phyloP scores from a whole-genome alignment of 2,329 filamentous ascomycete genomes.

The Lasiodiplodia citricola region DNA sequence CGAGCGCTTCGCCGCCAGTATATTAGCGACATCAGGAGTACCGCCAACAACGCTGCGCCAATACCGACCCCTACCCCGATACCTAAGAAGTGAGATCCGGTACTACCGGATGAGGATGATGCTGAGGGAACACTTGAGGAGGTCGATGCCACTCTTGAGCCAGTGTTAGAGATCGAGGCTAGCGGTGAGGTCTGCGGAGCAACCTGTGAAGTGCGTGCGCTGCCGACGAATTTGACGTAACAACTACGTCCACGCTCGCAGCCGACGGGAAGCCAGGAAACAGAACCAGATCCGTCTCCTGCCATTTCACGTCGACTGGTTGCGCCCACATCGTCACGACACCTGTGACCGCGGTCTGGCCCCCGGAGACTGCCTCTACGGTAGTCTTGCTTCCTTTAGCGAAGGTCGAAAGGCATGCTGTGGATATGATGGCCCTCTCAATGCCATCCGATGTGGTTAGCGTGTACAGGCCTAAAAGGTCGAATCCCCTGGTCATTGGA shows the following conservation, averaged over 20 bases:
- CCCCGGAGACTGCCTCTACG: neutral
- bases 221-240: neutral
- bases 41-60: neutral
- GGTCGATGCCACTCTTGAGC: neutral
- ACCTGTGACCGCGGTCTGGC: neutral
- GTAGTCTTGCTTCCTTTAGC: neutral
- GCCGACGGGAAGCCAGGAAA: neutral
- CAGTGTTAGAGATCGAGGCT: no score
- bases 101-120: neutral
- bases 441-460: neutral
- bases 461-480: neutral
- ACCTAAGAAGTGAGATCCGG: neutral
- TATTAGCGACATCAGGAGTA: neutral
- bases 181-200: neutral
- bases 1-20: neutral
- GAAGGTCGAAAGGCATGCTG: neutral
- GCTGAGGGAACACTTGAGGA: neutral
- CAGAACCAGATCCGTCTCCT: neutral
- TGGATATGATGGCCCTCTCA: neutral
- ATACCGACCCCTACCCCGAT: neutral
- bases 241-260: neutral
- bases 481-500: neutral
- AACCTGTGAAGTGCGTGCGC: neutral
- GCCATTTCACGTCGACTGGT: neutral
- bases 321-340: neutral